Base-by-base conservation (phyloP, 2,329 filamentous ascomycete genomes). In the Tothia fuscella region DNA sequence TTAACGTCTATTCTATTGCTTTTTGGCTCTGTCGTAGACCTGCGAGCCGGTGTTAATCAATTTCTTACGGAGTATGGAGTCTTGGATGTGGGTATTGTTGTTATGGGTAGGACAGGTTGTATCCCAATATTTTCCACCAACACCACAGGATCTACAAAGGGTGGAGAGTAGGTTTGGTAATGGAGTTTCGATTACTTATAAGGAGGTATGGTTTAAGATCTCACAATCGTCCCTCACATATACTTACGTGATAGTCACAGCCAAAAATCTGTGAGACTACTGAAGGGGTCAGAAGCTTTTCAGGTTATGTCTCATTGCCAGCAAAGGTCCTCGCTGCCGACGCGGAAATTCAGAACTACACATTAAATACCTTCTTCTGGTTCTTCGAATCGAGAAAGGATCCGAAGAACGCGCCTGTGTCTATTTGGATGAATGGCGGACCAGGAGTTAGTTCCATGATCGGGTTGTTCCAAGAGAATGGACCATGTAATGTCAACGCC, bases 311-410 rank as follows among this genome's bases (percentile, higher is more conserved):
- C 12, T 67, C 72, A 53, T 62, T 78, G 3, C 71, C 71, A 2
- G 64, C 66, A 2, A 62, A 61, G 21, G 58, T 64, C 4, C 48
- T 61, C n/a, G 52, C 56, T 14, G 59, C 61, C 26, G 46, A 56
- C 1, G 54, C 54, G 6, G 52, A 57, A 13, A 49, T 53, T 50
- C 67, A 72, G 47, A 58, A 66, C 9, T 72, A 72, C 45, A 60
- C 67, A 5, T 71, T 74, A 44, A 72, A 74, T 49, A 75, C 69
- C 19, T 79, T 76, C 54, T 80, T 79, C 54, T 76, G 72, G 71
- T 79, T 76, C 51, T 78, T 80, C 49, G 73, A 77, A 47, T 65
- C 73, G 1, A 63, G 74, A 13, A 68, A 73, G 41, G 65, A 73
- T 50, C 67, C 74, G 2, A 51, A 56, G 6, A 70, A 70, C 50